Evolutionary conservation across 129 eudicot species (phyloP).

Genomic region (Daucus carota): DH1_v3.0 NC_030385.2:33969001-33969500

Average conservation of each 20-base stretch:
- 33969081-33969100: background rate
- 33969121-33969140: background rate
- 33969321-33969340: background rate
- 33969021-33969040: too few species aligned
- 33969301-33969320: background rate
- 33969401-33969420: background rate
- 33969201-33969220: background rate
- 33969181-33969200: background rate
- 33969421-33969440: background rate
- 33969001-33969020: too few species aligned
- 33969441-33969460: background rate
- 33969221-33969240: background rate
- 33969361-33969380: background rate
- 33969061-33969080: background rate
- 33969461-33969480: background rate
- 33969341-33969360: background rate
- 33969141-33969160: background rate
- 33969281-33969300: too few species aligned
- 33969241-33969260: background rate
- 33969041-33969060: too few species aligned
- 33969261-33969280: too few species aligned
- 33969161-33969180: background rate
- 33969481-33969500: too few species aligned
- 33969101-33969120: background rate
- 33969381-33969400: background rate